Base-by-base conservation (phyloP, 108 stramenopile genomes). In the Nitzschia sp. region DNA sequence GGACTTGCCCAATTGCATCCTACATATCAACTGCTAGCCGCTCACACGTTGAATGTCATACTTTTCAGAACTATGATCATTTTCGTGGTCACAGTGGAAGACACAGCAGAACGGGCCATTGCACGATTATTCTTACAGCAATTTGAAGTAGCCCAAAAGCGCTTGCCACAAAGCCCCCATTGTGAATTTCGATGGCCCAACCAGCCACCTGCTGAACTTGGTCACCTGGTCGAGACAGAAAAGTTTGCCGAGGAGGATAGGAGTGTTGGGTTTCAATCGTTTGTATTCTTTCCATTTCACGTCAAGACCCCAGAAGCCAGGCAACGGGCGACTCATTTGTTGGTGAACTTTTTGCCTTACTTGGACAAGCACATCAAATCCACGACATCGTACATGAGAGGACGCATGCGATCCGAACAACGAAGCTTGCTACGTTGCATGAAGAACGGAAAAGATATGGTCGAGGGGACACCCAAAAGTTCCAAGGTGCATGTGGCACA, bases 301-400 rank as follows among this genome's bases (percentile, higher is more conserved):
- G 69, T 57, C 15, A 48, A 53, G 46, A 58, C 69, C 1, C 8
- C 48, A 8, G 51, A 58, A n/a, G 53, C 46, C 7, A 43, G 50
- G 41, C 50, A 17, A 8, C 37, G 50, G 50, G 69, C 69, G 6
- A 53, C 53, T 12, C 43, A 61, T 22, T 19, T 61, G 15, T 7
- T 70, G 14, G 69, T 70, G 7, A 70, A 70, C 50, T 70, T 70
- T 29, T 34, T 70, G 10, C 69, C 69, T 12, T 70, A 70, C 34
- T 40, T 70, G 58, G 57, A 70, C 22, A 24, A 40, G 46, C 69
- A 70, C 57, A 54, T 70, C 26, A 70, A 70, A 41, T 46, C 41
- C 50, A 61, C 59, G 2, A 70, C 58, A 26, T 61, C 59, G 12
- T 54, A 54, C 41, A 70, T 70, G 51, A 25, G 41, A 20, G 55